phyloP scores from a whole-genome alignment of 2,329 filamentous ascomycete species.

The Fusarium abutilonis region DNA sequence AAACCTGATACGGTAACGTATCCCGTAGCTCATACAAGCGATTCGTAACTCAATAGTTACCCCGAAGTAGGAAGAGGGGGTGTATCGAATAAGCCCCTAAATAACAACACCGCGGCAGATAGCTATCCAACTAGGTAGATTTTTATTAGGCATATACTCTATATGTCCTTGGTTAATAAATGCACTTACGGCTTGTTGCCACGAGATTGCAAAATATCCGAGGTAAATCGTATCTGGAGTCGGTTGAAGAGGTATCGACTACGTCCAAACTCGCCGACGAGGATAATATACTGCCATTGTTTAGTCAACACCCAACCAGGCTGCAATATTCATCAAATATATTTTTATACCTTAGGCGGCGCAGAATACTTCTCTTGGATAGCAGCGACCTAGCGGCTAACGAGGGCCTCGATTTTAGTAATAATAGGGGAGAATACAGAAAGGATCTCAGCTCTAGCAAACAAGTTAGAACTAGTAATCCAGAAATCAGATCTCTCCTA shows the following conservation, averaged over 20 bases:
- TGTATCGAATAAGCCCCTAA: slow-evolving; percentile 26
- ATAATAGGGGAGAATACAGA: slow-evolving; percentile 42
- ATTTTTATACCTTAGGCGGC: slow-evolving; percentile 43
- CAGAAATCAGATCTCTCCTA: rapidly evolving
- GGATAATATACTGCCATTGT: slow-evolving; percentile 50
- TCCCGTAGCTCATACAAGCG: slow-evolving; percentile 47
- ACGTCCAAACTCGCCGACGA: slow-evolving; percentile 54
- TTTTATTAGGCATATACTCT: rapidly evolving
- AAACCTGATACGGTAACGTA: rapidly evolving
- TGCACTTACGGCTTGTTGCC: slow-evolving; percentile 50
- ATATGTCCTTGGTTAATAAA: rapidly evolving
- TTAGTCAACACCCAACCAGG: neutral
- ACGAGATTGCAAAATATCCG: slow-evolving; percentile 45
- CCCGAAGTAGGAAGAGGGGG: neutral
- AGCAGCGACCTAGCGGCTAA: slow-evolving; percentile 41
- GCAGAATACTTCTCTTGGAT: slow-evolving; percentile 29
- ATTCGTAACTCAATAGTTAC: slow-evolving; percentile 39
- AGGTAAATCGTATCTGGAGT: slow-evolving; percentile 24
- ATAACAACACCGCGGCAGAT: slow-evolving; percentile 50
- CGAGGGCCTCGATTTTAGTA: slow-evolving; percentile 35
- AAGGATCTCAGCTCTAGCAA: slow-evolving; percentile 35
- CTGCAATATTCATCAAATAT: neutral
- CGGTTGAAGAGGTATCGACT: slow-evolving; percentile 44
- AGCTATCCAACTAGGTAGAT: slow-evolving; percentile 47
- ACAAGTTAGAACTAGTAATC: neutral